Conservation (phyloP, 108 stramenopile species). For the Thalassiosira profunda region DNA sequence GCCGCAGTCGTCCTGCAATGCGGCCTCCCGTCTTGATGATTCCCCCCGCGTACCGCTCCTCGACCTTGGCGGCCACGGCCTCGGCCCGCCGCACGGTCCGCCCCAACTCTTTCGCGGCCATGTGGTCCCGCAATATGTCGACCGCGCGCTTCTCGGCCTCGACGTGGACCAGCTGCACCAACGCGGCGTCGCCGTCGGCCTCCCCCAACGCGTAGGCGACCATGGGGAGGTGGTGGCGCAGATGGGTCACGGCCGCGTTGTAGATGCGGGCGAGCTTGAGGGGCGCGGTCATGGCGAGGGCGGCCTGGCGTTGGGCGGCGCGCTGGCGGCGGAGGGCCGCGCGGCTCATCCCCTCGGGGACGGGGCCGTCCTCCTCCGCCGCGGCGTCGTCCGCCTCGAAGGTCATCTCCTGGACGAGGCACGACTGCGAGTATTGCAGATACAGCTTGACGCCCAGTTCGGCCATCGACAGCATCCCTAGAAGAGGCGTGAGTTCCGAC, state of each 20-base stretch:
- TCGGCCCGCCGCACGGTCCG: conserved; percentile 59
- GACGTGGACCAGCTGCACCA: conserved; percentile 80
- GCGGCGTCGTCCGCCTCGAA: conserved; percentile 17
- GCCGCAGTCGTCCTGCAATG: conserved; percentile 67
- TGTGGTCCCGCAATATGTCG: conserved; percentile 60
- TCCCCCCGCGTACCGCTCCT: conserved; percentile 58
- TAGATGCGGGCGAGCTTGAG: conserved; percentile 75
- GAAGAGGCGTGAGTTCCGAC: conserved; percentile 71
- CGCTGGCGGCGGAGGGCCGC: conserved; percentile 34
- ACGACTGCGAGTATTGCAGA: conserved; percentile 57
- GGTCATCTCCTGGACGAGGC: conserved; percentile 35
- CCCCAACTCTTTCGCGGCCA: conserved; percentile 51
- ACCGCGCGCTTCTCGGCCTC: conserved; percentile 74
- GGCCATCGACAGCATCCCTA: conserved; percentile 77
- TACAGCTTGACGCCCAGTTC: conserved; percentile 74
- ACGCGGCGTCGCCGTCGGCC: conserved; percentile 86
- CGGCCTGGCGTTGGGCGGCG: conserved; percentile 27
- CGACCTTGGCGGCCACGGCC: conserved; percentile 59
- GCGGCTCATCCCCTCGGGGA: conserved; percentile 39
- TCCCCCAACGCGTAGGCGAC: conserved; percentile 76
- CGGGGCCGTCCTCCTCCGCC: conserved; percentile 5
- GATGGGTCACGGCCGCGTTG: conserved; percentile 76
- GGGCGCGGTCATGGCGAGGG: conserved; percentile 40
- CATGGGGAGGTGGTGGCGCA: conserved; percentile 93
- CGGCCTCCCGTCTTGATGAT: conserved; percentile 15